A percentile compares a stretch with the other conserved stretches of the same genome.
These are phyloP conservation scores for Globisporangium heterothallicum DNA, from an alignment of 352 stramenopile genomes.

Conservation along the genomic window DNA sequence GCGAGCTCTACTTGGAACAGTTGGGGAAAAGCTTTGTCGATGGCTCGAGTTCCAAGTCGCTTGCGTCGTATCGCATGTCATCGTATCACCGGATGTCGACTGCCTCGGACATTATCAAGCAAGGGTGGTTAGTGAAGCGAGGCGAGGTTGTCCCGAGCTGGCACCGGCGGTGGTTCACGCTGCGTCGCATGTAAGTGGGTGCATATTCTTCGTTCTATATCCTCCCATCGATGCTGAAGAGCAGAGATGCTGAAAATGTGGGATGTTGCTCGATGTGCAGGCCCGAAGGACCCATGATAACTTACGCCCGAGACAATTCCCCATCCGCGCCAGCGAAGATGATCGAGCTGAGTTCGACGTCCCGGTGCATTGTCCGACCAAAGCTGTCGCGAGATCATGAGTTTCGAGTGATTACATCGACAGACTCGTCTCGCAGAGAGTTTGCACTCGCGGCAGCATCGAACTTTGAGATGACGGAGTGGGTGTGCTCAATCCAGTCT, in stretches of 20 bases:
- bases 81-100: slow-evolving; percentile 51
- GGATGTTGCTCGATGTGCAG: slow-evolving; percentile 15
- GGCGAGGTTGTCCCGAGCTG: slow-evolving; percentile 73
- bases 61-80: slow-evolving; percentile 64
- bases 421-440: slow-evolving; percentile 60
- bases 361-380: slow-evolving; percentile 51
- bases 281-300: slow-evolving; percentile 68
- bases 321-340: slow-evolving; percentile 46
- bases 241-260: not conserved
- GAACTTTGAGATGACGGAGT: slow-evolving; percentile 79
- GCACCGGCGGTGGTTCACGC: slow-evolving; percentile 77
- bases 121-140: slow-evolving; percentile 79
- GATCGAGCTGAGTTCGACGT: slow-evolving; percentile 75
- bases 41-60: slow-evolving; percentile 48
- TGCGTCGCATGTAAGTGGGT: slow-evolving; percentile 52
- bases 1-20: slow-evolving; percentile 64
- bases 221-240: not conserved
- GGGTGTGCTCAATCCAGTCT: slow-evolving; percentile 74
- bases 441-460: slow-evolving; percentile 57
- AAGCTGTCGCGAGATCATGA: slow-evolving; percentile 63
- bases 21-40: slow-evolving; percentile 57
- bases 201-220: not conserved
- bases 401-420: slow-evolving; percentile 75
- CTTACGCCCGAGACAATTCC: slow-evolving; percentile 67
- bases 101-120: slow-evolving; percentile 37